Conservation (phyloP, 305 asterid species). For the Fraxinus nigra region DNA sequence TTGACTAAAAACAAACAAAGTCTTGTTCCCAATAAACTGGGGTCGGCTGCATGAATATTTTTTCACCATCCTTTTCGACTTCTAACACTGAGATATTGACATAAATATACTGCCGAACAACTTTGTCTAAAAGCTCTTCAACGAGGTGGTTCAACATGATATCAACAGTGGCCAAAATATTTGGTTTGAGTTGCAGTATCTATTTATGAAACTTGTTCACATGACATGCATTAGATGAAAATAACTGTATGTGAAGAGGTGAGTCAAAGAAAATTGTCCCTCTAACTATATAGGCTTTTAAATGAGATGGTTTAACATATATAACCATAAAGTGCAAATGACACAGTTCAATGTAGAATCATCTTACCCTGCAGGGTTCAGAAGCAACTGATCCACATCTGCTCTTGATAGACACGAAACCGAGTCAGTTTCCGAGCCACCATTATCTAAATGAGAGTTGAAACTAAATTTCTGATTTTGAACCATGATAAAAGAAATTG, state of each 20-base stretch:
- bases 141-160: background rate
- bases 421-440: conserved; percentile 48
- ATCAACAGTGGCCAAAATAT: background rate
- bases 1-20: background rate
- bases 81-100: background rate
- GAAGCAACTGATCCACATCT: conserved; percentile 61
- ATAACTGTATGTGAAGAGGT: background rate
- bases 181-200: background rate
- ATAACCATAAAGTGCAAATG: background rate
- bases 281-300: background rate
- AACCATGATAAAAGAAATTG: background rate
- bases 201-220: background rate
- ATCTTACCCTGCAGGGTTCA: conserved; percentile 68
- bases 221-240: background rate
- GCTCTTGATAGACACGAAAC: conserved; percentile 57
- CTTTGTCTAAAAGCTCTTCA: background rate
- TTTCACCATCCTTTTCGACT: background rate
- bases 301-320: background rate
- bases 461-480: background rate
- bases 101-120: background rate
- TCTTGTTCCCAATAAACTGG: background rate
- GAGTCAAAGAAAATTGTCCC: background rate
- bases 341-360: background rate
- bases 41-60: background rate
- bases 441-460: conserved; percentile 39